phyloP scores from a whole-genome alignment of 371 early-diverging fungal genomes.

The Amoeboradix gromovi region DNA sequence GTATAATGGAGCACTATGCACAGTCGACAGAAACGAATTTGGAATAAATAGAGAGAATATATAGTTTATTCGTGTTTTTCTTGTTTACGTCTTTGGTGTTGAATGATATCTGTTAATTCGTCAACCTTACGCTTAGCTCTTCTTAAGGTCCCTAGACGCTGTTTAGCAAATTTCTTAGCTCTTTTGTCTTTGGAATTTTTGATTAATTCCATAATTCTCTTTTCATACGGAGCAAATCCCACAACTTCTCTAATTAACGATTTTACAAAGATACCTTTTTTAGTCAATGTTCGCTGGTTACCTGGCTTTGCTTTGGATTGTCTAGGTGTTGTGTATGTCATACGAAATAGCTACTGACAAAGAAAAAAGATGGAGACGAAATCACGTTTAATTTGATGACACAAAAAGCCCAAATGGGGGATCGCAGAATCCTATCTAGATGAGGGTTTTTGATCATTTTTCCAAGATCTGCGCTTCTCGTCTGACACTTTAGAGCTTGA shows the following conservation, averaged over 20 bases:
- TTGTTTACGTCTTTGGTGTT: not conserved
- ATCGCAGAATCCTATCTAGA: too few species aligned
- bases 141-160: slow-evolving; percentile 76
- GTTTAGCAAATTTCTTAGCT: slow-evolving; percentile 91
- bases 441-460: too few species aligned
- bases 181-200: slow-evolving; percentile 98
- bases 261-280: slow-evolving; percentile 36
- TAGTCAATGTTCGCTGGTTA: not conserved
- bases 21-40: not conserved
- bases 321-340: not conserved
- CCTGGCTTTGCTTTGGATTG: not conserved
- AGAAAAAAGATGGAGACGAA: too few species aligned
- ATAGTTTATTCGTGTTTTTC: not conserved
- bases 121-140: slow-evolving; percentile 97
- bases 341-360: too few species aligned
- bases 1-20: not conserved
- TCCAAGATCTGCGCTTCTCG: too few species aligned
- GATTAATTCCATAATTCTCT: slow-evolving; percentile 93
- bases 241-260: slow-evolving; percentile 81
- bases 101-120: slow-evolving; percentile 63
- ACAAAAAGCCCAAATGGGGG: too few species aligned
- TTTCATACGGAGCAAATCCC: slow-evolving; percentile 94
- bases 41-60: not conserved
- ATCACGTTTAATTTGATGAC: too few species aligned
- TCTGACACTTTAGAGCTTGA: too few species aligned